These are phyloP conservation scores for rapeseed (Brassica napus) DNA, from an alignment of 345 rosid species.

Conservation along the genomic window DNA sequence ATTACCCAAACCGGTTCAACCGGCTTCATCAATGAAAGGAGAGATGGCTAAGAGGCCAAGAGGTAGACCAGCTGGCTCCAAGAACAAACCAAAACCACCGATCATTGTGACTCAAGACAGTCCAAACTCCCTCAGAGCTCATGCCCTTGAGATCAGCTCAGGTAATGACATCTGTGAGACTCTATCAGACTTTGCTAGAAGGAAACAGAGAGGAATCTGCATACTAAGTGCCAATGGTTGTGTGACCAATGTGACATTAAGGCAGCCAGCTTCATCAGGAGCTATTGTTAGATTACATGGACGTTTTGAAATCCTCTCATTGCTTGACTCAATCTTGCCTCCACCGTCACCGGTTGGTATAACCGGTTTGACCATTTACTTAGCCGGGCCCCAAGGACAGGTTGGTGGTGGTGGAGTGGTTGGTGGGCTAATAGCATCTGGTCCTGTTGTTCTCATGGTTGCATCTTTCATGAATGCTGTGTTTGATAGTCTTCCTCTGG, in stretches of 20 bases:
- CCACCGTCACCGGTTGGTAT: slow-evolving; percentile 89
- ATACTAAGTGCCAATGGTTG: slow-evolving; percentile 73
- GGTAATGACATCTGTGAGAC: slow-evolving; percentile 84
- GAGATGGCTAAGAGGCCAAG: slow-evolving; percentile 69
- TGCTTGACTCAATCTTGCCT: slow-evolving; percentile 87
- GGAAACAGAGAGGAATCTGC: slow-evolving; percentile 81
- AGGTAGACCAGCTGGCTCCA: slow-evolving; percentile 94
- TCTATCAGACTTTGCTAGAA: slow-evolving; percentile 67
- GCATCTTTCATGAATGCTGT: slow-evolving; percentile 91
- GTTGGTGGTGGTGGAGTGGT: slow-evolving; percentile 91
- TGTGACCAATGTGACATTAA: slow-evolving; percentile 80
- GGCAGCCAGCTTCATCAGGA: slow-evolving; percentile 81
- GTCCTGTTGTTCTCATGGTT: slow-evolving; percentile 87
- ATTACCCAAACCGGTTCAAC: slow-evolving; percentile 54
- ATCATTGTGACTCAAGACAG: slow-evolving; percentile 81
- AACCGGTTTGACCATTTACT: slow-evolving; percentile 79
- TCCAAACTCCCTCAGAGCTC: slow-evolving; percentile 78
- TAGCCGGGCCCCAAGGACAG: slow-evolving; percentile 93
- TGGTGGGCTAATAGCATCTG: slow-evolving; percentile 83
- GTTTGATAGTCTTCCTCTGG: slow-evolving; percentile 82
- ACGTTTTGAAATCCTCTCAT: slow-evolving; percentile 87
- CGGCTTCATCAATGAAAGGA: slow-evolving; percentile 56
- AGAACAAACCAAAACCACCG: slow-evolving; percentile 97
- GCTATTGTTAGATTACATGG: slow-evolving; percentile 86
- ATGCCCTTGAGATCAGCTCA: slow-evolving; percentile 89